phyloP scores from a whole-genome alignment of 345 rosid genomes.

The Pistacia integerrima region DNA sequence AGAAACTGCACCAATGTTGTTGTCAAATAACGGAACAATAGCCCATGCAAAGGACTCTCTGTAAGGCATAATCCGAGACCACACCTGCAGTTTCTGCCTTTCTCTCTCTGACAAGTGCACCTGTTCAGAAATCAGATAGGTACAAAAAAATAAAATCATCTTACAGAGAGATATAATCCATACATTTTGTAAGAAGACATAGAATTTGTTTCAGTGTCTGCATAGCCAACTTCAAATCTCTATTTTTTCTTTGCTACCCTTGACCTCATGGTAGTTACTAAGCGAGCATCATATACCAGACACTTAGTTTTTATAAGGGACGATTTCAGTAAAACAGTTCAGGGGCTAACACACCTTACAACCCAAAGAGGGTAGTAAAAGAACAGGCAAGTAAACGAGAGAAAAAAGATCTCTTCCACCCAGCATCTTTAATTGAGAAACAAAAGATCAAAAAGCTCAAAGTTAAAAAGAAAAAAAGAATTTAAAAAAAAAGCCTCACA shows the following conservation, averaged over 20 bases:
- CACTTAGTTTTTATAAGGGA: neutral
- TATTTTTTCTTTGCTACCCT: neutral
- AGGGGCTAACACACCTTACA: neutral
- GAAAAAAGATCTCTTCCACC: no score
- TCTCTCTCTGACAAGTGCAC: constrained; percentile 91
- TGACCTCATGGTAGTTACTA: neutral
- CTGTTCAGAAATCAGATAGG: constrained; percentile 46
- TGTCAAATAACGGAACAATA: constrained; percentile 95
- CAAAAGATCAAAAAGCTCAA: neutral
- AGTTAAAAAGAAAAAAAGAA: no score
- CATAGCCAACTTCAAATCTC: neutral
- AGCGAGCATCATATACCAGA: neutral
- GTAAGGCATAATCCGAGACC: constrained; percentile 99
- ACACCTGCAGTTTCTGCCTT: constrained; percentile 94
- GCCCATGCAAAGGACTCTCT: constrained; percentile 99
- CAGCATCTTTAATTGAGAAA: neutral
- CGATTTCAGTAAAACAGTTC: neutral
- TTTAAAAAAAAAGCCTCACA: no score
- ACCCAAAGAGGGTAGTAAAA: neutral
- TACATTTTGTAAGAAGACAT: neutral
- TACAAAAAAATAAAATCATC: constrained; percentile 9
- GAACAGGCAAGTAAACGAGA: neutral
- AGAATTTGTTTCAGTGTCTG: neutral
- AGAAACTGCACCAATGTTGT: constrained; percentile 64
- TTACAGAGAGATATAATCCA: constrained; percentile 15